A percentile compares a stretch with the other conserved stretches of the same genome.
Evolutionary conservation across 345 rosid genomes (phyloP).

Genomic region (Eucalyptus regnans): DNA sequence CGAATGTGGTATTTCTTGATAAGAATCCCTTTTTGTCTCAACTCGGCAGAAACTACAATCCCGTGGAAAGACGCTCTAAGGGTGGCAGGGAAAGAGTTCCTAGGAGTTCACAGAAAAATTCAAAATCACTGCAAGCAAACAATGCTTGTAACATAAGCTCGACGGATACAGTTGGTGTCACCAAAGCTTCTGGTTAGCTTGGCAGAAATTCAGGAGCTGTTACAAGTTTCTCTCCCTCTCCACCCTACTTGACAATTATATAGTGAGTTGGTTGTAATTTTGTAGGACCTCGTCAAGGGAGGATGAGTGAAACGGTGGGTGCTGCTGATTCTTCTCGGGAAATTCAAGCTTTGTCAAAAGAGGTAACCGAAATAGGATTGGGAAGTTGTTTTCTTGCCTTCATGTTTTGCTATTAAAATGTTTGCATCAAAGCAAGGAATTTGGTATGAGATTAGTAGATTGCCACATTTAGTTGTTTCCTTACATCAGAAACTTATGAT

Average conservation of each 20-base stretch:
- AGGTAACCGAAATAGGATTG: slow-evolving; percentile 28
- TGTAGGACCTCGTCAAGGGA: slow-evolving; percentile 55
- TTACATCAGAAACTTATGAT: neutral
- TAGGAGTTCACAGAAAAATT: slow-evolving; percentile 40
- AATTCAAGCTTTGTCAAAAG: slow-evolving; percentile 61
- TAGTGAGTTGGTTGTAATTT: neutral
- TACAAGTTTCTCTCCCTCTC: neutral
- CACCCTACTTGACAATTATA: neutral
- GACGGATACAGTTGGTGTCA: slow-evolving; percentile 8
- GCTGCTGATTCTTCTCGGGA: slow-evolving; percentile 36
- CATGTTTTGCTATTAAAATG: neutral
- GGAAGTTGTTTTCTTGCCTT: neutral
- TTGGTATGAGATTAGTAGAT: neutral
- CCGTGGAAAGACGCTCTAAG: slow-evolving; percentile 73
- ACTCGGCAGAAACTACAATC: slow-evolving; percentile 69
- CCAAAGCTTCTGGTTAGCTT: slow-evolving; percentile 25
- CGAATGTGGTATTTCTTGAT: neutral
- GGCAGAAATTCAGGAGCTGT: neutral
- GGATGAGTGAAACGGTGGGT: slow-evolving; percentile 14
- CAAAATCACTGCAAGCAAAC: slow-evolving; percentile 77
- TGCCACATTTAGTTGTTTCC: neutral
- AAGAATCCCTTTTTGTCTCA: neutral
- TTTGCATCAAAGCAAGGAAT: neutral
- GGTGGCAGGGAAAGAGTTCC: slow-evolving; percentile 53
- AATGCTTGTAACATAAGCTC: slow-evolving; percentile 29